phyloP scores from a whole-genome alignment of 2,329 filamentous ascomycete genomes.

The Monilinia fructigena region DNA sequence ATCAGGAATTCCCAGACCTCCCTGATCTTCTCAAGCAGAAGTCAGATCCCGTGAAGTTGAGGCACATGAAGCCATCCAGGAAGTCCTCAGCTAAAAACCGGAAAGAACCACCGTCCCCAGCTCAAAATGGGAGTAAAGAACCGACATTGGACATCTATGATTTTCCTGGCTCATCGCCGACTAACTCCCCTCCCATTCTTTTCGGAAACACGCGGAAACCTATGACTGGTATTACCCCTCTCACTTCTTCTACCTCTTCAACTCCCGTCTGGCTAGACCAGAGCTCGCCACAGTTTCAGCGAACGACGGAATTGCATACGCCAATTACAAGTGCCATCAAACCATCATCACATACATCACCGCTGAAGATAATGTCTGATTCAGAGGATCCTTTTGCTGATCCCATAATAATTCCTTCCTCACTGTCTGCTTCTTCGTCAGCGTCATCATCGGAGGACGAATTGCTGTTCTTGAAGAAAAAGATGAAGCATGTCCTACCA shows the following conservation, averaged over 20 bases:
- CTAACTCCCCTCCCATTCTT: constrained; percentile 39
- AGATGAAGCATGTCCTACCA: constrained; percentile 60
- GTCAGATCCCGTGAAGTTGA: neutral
- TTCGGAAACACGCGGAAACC: constrained; percentile 9
- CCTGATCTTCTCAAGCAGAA: constrained; percentile 30
- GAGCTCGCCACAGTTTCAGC: constrained; percentile 17
- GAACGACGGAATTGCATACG: constrained; percentile 31
- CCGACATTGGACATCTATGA: constrained; percentile 39
- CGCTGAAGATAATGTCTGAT: constrained; percentile 29
- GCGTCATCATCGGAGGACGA: constrained; percentile 32
- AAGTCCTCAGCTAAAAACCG: constrained; percentile 33
- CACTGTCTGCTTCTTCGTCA: constrained; percentile 27
- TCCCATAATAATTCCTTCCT: constrained; percentile 12
- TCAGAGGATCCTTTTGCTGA: constrained; percentile 32
- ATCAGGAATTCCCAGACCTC: constrained; percentile 39
- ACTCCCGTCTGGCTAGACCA: constrained; percentile 26
- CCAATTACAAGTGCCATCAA: constrained; percentile 37
- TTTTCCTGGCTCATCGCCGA: constrained; percentile 44
- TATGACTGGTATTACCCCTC: constrained; percentile 28
- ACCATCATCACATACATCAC: constrained; percentile 24
- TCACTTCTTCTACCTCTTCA: constrained; percentile 27
- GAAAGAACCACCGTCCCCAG: constrained; percentile 8
- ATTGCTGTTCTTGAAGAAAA: constrained; percentile 36
- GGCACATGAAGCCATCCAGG: constrained; percentile 24
- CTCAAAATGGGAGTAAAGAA: neutral